Base-by-base conservation (phyloP, 805 yeast species). In the Komagataella mondaviorum region DNA sequence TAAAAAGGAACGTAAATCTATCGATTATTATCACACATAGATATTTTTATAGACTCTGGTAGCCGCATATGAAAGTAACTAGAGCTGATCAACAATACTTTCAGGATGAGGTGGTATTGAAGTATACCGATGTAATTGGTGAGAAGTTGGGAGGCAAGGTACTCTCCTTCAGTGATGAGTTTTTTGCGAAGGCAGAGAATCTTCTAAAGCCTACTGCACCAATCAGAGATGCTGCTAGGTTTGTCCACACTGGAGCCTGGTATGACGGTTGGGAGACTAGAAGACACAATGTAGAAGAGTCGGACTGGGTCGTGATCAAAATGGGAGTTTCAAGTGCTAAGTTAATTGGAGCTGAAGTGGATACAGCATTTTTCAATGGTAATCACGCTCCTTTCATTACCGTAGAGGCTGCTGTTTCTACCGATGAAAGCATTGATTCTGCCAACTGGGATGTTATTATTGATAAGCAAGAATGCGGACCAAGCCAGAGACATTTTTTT, bases 181-280 rank as follows among this genome's bases (percentile, higher is more conserved):
- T 95, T 93, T 91, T 91, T 69, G 98, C 97, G 1, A 91, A 80
- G 46, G 98, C 98, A 5, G 78, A 75, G 36, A 91, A 91, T 68
- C 74, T 91, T 60, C 81, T 89, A 64, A 82, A 86, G 62, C 90
- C 96, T 44, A 75, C 74, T 48, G 76, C 83, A 3, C 96, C 97
- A 2, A 77, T 88, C 52, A 73, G 95, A 61, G 95, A 88, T 59
- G 83, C 85, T 8, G 84, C 89, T 24, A 75, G 77, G 59, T 90
- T 88, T 65, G 79, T 83, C 2, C 85, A 77, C 54, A 78, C 90
- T 3, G 98, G 98, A 50, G 96, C 96, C 3, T 91, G 97, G 96
- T 91, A 88, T 63, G 99, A 91, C 59, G 99, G 99, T 20, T 91
- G 98, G 98, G 98, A 91, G 67, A 91, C 98, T 10, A 76, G 97